Conservation (phyloP, 2,329 filamentous ascomycete species). For the Acrodontium crateriforme region DNA sequence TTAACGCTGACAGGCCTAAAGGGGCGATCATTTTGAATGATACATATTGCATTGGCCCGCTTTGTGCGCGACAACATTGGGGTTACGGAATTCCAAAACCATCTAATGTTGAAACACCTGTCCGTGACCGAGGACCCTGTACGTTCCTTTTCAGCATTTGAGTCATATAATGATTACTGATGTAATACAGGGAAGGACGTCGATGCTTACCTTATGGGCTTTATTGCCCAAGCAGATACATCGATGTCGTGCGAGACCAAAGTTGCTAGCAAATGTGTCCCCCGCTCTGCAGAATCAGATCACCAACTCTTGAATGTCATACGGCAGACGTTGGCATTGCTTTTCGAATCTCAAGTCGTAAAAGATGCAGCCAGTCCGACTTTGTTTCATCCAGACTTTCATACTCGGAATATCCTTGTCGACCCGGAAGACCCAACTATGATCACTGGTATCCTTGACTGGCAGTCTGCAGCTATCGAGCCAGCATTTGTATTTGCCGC, state of each 20-base stretch:
- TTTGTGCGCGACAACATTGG: not conserved
- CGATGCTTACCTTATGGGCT: not conserved
- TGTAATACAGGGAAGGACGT: not conserved
- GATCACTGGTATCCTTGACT: conserved; percentile 23
- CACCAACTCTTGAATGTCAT: not conserved
- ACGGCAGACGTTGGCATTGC: not conserved
- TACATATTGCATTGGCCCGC: not conserved
- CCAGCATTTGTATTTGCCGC: conserved; percentile 12
- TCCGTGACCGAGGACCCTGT: not conserved
- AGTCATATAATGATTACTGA: not conserved
- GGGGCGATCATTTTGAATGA: too few species aligned
- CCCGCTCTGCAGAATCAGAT: too few species aligned
- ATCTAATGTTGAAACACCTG: not conserved
- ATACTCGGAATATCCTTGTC: conserved; percentile 26
- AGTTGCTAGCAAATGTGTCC: too few species aligned
- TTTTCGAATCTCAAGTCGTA: not conserved
- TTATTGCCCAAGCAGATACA: not conserved
- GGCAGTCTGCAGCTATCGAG: conserved; percentile 21
- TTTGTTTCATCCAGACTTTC: conserved; percentile 25
- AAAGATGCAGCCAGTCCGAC: conserved; percentile 4
- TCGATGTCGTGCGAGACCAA: not conserved
- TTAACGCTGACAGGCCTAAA: not conserved
- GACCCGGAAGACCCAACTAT: conserved; percentile 18
- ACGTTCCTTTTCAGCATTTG: not conserved
- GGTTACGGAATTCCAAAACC: not conserved